Base-by-base conservation (phyloP, 192 early-diverging fungal genomes). In the Gonapodya sp. region DNA sequence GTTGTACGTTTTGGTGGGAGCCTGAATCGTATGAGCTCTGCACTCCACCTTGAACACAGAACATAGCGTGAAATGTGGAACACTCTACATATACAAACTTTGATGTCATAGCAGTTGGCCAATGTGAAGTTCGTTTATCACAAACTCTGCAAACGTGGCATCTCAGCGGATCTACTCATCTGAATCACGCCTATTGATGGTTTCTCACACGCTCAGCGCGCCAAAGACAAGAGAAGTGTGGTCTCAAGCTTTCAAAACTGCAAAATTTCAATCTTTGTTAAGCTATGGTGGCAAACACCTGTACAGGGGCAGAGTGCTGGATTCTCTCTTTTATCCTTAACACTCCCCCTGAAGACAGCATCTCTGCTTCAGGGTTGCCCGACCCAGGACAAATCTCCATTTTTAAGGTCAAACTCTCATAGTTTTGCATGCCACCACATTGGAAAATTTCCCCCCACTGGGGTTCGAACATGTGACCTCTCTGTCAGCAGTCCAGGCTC, bases 261-360 rank as follows among this genome's bases (percentile, higher is more conserved):
- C n/a, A n/a, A n/a, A n/a, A n/a, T n/a, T n/a, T n/a, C n/a, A n/a
- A n/a, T n/a, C n/a, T n/a, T n/a, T 64, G 24, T 64, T 64, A 24
- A 64, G 46, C 46, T 64, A 64, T 24, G 24, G 46, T 16, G 46
- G 46, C 46, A 64, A 64, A 64, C 8, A 64, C 46, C 46, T 64
- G 46, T 64, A 64, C 46, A 64, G 46, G 46, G 24, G 46, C 46
- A 64, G 46, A 64, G 46, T 64, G 46, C 24, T 64, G 46, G 46
- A 64, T 64, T 64, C 24, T 24, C n/a, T n/a, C 24, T 16, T 64
- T 64, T 64, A 64, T 64, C 46, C 46, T 64, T 64, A 64, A 64
- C 46, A 64, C 46, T 64, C 46, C 46, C 46, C 46, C 46, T 64
- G 46, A 64, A 64, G 46, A 64, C 46, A 64, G 24, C 46, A 64